Conservation (phyloP, 2,329 filamentous ascomycete species). For the Aspergillus ustus region DNA sequence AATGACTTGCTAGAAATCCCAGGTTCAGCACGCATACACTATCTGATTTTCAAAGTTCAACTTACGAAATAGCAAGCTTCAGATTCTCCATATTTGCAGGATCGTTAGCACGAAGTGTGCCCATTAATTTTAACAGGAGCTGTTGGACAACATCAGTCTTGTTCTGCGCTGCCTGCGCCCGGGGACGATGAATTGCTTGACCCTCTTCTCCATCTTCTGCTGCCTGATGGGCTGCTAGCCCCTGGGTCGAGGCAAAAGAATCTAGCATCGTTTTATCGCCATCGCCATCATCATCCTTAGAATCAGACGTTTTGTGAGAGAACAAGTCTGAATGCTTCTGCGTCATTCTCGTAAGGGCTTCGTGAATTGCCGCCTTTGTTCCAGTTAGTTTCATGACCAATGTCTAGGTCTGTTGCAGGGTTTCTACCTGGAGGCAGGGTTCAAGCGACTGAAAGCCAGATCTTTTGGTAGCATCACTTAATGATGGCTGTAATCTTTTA, state of each 20-base stretch:
- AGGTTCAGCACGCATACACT: constrained; percentile 12
- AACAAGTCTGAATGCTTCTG: neutral
- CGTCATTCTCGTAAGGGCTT: constrained; percentile 18
- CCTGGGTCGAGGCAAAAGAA: constrained; percentile 16
- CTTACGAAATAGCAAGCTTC: constrained; percentile 56
- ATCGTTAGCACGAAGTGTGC: constrained; percentile 40
- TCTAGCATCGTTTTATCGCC: neutral
- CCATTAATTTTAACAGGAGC: constrained; percentile 39
- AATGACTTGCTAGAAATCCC: constrained; percentile 47
- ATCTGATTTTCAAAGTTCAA: constrained; percentile 19
- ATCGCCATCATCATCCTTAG: neutral
- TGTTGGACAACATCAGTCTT: constrained; percentile 31
- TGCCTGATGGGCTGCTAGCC: constrained; percentile 10
- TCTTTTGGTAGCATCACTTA: constrained; percentile 27
- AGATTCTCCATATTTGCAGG: constrained; percentile 44
- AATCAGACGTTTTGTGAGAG: neutral
- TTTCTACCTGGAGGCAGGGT: constrained; percentile 38
- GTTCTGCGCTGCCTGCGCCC: constrained; percentile 42
- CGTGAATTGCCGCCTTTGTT: constrained; percentile 31
- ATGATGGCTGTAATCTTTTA: constrained; percentile 25
- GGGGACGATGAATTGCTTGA: constrained; percentile 39
- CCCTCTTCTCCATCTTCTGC: constrained; percentile 25
- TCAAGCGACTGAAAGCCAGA: constrained; percentile 30
- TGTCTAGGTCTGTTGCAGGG: neutral
- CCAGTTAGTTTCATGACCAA: constrained; percentile 23